These are phyloP conservation scores for Bretschneidera sinensis DNA, from an alignment of 345 rosid genomes.

Conservation along the genomic window DNA sequence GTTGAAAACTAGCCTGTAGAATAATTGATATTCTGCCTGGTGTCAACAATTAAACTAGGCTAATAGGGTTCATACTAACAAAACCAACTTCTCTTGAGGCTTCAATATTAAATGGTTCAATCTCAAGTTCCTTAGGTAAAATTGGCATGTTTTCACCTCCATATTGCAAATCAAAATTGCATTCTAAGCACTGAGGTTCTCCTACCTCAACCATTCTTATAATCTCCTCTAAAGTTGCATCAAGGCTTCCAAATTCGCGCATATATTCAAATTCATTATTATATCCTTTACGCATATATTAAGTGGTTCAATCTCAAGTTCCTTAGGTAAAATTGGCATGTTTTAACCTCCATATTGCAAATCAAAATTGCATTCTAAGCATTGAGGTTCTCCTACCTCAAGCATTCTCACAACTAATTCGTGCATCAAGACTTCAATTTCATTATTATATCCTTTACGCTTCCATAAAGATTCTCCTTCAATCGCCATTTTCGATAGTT, in stretches of 20 bases:
- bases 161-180: not conserved
- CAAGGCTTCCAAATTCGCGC: conserved; percentile 14
- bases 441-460: not conserved
- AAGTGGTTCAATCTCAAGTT: too few relatives aligned
- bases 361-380: too few relatives aligned
- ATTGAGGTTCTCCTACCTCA: too few relatives aligned
- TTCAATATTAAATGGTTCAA: conserved; percentile 18
- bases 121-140: not conserved
- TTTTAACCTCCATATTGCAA: too few relatives aligned
- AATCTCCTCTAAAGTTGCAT: conserved; percentile 22
- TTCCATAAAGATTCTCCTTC: conserved; percentile 33
- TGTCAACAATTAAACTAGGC: conserved; percentile 29
- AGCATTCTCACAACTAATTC: too few relatives aligned
- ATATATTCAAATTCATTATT: conserved; percentile 30
- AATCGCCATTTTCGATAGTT: conserved; percentile 22
- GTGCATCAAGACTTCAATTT: conserved; percentile 16
- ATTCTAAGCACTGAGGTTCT: conserved; percentile 8
- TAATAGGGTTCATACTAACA: conserved; percentile 12
- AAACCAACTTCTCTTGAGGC: conserved; percentile 25
- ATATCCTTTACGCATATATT: too few relatives aligned
- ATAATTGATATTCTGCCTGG: too few relatives aligned
- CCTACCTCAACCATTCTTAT: conserved; percentile 24
- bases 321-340: too few relatives aligned
- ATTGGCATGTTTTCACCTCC: not conserved
- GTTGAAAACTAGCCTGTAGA: too few relatives aligned